Base-by-base conservation (phyloP, 768 basidiomycete species). In the Auricularia auricula-judae region DNA sequence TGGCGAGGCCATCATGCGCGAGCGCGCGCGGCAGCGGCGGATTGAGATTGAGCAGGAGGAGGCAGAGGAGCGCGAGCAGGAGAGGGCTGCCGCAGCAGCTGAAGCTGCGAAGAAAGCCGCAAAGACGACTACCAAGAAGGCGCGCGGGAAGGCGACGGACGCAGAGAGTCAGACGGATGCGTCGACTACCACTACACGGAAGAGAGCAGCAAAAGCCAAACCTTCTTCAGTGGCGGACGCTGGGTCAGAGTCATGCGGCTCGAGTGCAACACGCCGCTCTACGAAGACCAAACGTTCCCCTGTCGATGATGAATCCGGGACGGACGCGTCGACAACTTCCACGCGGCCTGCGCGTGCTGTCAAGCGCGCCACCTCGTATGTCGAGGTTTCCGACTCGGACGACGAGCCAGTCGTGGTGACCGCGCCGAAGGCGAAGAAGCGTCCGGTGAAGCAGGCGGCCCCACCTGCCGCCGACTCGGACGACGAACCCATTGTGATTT, bases 11-110 rank as follows among this genome's bases (percentile, higher is more conserved):
- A 66, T 69, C 3, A 66, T 14, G 73, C 71, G 61, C 51, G 53
- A 47, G 43, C 36, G 47, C 69, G 71, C 71, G 71, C 65, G 3
- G 71, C 72, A 12, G 76, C 76, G 2, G 80, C 18, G 56, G 16
- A 59, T 82, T 64, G 72, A 69, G 36, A 79, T 81, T 21, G 76
- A 81, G 54, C 76, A 75, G 72, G 76, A 80, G 67, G 76, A 81
- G 63, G 70, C 80, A 1, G 76, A 75, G 34, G 75, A 76, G 33
- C 11, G 4, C 11, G 21, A 21, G 21, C 10, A 4, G 11, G 47
- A 51, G 47, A 8, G 14, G 5, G 39, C 39, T 42, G 39, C 29
- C 2, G 29, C 29, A 29, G 29, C 39, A 42, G 39, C 39, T 14
- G 47, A 51, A 18, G 47, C 47, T 1, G 47, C 8, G 47, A 51